These are phyloP conservation scores for Alternaria incomplexa DNA, from an alignment of 2,329 filamentous ascomycete genomes.

Conservation along the genomic window DNA sequence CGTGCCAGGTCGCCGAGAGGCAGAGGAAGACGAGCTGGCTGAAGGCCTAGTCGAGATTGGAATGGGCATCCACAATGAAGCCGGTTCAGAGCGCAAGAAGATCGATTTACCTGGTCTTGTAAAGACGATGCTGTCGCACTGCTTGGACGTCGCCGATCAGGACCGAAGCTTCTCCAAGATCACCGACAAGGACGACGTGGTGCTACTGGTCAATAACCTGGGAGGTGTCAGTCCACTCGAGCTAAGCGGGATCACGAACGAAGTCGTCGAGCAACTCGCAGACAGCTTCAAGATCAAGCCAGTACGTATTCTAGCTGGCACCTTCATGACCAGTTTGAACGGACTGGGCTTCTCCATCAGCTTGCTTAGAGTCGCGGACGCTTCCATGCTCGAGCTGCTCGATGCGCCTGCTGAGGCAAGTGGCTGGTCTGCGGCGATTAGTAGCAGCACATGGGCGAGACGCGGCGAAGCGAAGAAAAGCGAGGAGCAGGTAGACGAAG, in stretches of 20 bases:
- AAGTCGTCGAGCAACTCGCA: slow-evolving; percentile 67
- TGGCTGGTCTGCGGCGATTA: slow-evolving; percentile 69
- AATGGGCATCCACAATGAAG: slow-evolving; percentile 79
- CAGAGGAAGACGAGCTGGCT: slow-evolving; percentile 64
- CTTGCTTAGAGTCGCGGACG: slow-evolving; percentile 68
- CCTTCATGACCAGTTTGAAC: slow-evolving; percentile 76
- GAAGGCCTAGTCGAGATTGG: slow-evolving; percentile 69
- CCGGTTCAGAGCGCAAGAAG: slow-evolving; percentile 51
- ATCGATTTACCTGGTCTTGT: slow-evolving; percentile 53
- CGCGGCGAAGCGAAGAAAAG: slow-evolving; percentile 51
- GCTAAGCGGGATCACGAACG: slow-evolving; percentile 73
- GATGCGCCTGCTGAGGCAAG: slow-evolving; percentile 71
- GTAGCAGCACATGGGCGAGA: slow-evolving; percentile 64
- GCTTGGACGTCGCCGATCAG: slow-evolving; percentile 67
- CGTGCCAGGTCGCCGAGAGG: slow-evolving; percentile 76
- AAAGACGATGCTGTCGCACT: slow-evolving; percentile 68
- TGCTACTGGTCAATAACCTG: slow-evolving; percentile 77
- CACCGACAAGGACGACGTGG: slow-evolving; percentile 65
- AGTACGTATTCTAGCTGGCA: slow-evolving; percentile 67
- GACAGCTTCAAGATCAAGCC: slow-evolving; percentile 66
- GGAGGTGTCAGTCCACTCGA: slow-evolving; percentile 76
- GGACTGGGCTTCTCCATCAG: slow-evolving; percentile 74
- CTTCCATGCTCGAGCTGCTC: slow-evolving; percentile 70
- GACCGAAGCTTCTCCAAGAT: slow-evolving; percentile 74
- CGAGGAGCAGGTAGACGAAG: slow-evolving; percentile 49